Evolutionary conservation across 2,329 filamentous ascomycete genomes (phyloP).

Genomic region (Laburnicola sp.): DNA sequence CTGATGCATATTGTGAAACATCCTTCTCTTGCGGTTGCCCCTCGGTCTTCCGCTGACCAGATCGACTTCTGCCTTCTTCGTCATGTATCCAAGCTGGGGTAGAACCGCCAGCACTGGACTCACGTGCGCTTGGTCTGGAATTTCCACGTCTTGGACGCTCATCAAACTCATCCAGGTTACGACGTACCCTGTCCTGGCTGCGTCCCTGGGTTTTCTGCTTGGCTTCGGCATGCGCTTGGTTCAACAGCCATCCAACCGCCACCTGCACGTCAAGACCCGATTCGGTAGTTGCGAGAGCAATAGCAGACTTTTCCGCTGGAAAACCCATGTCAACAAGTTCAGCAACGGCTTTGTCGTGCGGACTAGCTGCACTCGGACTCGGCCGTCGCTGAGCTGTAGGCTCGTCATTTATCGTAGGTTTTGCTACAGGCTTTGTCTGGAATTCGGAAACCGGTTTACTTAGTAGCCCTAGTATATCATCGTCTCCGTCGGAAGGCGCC

Average conservation of each 20-base stretch:
- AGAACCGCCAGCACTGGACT: conserved; percentile 38
- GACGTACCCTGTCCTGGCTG: conserved; percentile 30
- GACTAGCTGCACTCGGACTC: conserved; percentile 44
- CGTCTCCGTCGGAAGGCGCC: conserved; percentile 45
- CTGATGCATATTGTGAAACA: conserved; percentile 76
- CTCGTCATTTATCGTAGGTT: conserved; percentile 10
- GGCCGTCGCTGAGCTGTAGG: conserved; percentile 17
- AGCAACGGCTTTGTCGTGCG: conserved; percentile 77
- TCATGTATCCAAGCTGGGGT: conserved; percentile 67
- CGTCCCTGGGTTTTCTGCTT: conserved; percentile 64
- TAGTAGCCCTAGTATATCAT: conserved; percentile 66
- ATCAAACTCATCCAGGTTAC: conserved; percentile 28
- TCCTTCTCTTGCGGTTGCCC: conserved; percentile 67
- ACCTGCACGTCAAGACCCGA: conserved; percentile 79
- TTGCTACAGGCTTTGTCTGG: conserved; percentile 34
- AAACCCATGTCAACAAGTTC: conserved; percentile 97
- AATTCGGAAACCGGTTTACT: conserved; percentile 62
- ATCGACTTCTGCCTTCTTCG: conserved; percentile 55
- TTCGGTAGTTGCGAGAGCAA: conserved; percentile 78
- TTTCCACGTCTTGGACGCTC: conserved; percentile 30
- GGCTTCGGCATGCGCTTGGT: conserved; percentile 84
- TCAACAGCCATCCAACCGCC: conserved; percentile 85
- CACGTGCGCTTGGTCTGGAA: conserved; percentile 35
- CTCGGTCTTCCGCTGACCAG: conserved; percentile 55
- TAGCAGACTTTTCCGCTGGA: conserved; percentile 76